Evolutionary conservation across 176 grass and related monocot genomes (phyloP).

Genomic region (Otatea glauca): DNA sequence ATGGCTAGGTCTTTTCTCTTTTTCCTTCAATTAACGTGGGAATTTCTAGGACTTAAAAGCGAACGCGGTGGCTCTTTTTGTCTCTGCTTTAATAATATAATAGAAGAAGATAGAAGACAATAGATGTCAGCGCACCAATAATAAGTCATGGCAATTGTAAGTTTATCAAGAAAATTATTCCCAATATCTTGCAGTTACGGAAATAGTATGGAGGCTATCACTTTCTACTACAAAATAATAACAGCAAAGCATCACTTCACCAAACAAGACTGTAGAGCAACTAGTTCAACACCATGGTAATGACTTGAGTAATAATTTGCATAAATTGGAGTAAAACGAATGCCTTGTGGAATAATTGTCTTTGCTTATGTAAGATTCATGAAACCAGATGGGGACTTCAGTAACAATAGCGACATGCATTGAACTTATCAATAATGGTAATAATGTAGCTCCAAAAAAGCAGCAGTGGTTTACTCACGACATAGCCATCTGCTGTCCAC

Average conservation of each 20-base stretch:
- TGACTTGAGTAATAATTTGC: neutral
- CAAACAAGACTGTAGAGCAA: neutral
- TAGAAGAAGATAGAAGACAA: too few relatives aligned
- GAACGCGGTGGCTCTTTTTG: too few relatives aligned
- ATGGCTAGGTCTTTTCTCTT: too few relatives aligned
- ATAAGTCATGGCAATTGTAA: neutral
- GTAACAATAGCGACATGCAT: constrained; percentile 4
- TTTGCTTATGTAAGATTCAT: neutral
- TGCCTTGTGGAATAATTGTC: neutral
- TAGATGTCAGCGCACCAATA: neutral
- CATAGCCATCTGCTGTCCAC: constrained; percentile 81
- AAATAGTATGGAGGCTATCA: neutral
- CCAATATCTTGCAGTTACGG: neutral
- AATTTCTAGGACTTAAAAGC: too few relatives aligned
- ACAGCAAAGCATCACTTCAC: neutral
- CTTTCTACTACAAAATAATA: constrained; percentile 34
- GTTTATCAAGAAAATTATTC: constrained; percentile 9
- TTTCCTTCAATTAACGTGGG: too few relatives aligned
- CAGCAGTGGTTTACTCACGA: constrained; percentile 51
- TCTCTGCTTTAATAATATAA: too few relatives aligned
- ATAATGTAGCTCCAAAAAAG: constrained; percentile 14
- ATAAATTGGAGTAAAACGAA: neutral
- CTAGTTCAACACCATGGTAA: neutral
- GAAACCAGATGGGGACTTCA: constrained; percentile 6
- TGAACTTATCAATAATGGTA: neutral